Evolutionary conservation across 2,329 filamentous ascomycete genomes (phyloP), one percentile per base, ranked within the genome.

Genomic region (Blastomyces gilchristii): DNA sequence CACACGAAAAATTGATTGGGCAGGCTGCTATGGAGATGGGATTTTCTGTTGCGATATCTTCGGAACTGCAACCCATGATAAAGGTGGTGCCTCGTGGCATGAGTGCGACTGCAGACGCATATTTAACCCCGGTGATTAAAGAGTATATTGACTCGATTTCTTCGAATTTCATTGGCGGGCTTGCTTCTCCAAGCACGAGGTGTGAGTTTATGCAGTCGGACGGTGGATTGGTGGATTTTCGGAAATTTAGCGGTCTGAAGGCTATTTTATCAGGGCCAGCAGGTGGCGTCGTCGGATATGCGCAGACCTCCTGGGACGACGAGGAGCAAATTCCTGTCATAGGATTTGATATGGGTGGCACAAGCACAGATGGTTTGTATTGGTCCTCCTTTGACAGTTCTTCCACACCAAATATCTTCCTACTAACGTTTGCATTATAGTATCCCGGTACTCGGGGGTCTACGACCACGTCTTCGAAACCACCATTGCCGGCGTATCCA

Each of bases 191-290:
- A 63, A 89, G 87, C 7, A 89, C 90, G 3, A 81, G 92, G 66
- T 97, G 92, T 76, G 92, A 97, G 73, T 97, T 97, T 69, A 97
- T 97, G 93, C 92, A 97, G 75, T 93, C 89, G 6, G 91, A 95
- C 67, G 91, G 90, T 58, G 85, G 85, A 4, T 74, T 87, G 8
- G 85, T 86, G 7, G 77, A 80, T 65, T 78, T 79, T 61, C 76
- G 75, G 62, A 74, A 81, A 68, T 97, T 97, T 71, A 94, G 90
- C 0, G 92, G 92, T 0, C 77, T 97, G 11, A 88, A 89, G 69
- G 92, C 91, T 1, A 96, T 97, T 63, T 73, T 97, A 4, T 96
- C 91, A 0, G 93, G 92, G 0, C 92, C 92, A 0, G 92, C 92
- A n/a, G 92, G 92, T 54, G 92, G 92, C 56, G 92, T 97, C 0